Base-by-base conservation (phyloP, 306 rosid species). In the Acacia confusa region DNA sequence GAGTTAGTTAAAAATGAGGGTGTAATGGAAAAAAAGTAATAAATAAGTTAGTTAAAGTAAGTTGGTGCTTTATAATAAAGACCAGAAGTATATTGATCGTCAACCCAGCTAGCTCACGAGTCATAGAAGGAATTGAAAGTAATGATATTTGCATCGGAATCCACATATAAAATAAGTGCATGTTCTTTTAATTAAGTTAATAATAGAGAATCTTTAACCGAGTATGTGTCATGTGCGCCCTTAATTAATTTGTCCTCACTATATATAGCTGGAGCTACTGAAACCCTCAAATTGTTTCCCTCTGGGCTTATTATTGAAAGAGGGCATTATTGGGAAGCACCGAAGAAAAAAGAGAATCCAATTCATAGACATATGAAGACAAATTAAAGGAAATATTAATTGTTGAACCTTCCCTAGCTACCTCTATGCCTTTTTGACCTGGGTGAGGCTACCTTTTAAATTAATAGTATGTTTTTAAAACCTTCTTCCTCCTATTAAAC, bases 81-180 rank as follows among this genome's bases (percentile, higher is more conserved):
- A n/a, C n/a, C n/a, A n/a, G n/a, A 44, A 2, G 3, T 12, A 12
- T 19, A 52, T 6, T 6, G 58, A n/a, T 57, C 65, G 9, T 57
- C 57, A 63, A 64, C 79, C 89, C 64, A 38, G 81, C 81, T 78
- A 78, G 79, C 74, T 75, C 69, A 61, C 43, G 19, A 60, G 67
- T 12, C 67, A 60, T 16, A 50, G 57, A 82, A 77, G 63, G 79
- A 34, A 34, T 34, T 4, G 38, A 75, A 19, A 11, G 82, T 32
- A 45, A 60, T 82, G 88, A 79, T 34, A 48, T 52, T 65, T 84
- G 93, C 89, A 91, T 92, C 92, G 84, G 92, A 89, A 88, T 87
- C 90, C 97, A 89, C 76, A 57, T 65, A 40, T n/a, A 70, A 40
- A 43, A 71, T 75, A 65, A 84, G 79, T 81, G 81, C 85, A 70